Base-by-base conservation (phyloP, 306 rosid species). In the Phaseolus lunatus region DNA sequence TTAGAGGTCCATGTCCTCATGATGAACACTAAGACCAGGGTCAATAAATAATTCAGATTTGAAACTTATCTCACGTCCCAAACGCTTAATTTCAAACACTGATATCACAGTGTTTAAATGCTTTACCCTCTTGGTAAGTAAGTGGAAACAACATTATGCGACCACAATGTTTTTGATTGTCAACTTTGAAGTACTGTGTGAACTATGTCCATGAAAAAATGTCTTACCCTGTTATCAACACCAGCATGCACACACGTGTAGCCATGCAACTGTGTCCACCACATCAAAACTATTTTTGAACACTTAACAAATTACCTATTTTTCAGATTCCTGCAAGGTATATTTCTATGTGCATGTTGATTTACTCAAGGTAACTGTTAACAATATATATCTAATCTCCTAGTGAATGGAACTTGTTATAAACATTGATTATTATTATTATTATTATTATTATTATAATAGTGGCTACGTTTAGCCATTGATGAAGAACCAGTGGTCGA, bases 371-470 rank as follows among this genome's bases (percentile, higher is more conserved):
- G 72, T 29, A 29, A 20, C 64, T 20, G 45, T 41, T 13, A 27
- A 54, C 49, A 78, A 27, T 27, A 50, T 33, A 62, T 29, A 13
- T 71, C 67, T 79, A 76, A 41, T 67, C 68, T 67, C 54, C 54
- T 76, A 53, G 29, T 67, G 64, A 50, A 52, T 18, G 78, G 64
- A 33, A 45, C 45, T n/a, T 76, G 48, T 81, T 49, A 59, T 49
- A 72, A 71, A 74, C 67, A 31, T 63, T 74, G 84, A 81, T 86
- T 75, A 37, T 76, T 47, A 35, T 76, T 47, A 80, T 66, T 27
- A 81, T 86, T 74, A 35, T 76, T 47, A 35, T 70, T 47, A 80
- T 70, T 33, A 33, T 33, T 6, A 7, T 67, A 53, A 54, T 59
- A 76, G 77, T 59, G 76, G 53, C 41, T 39, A 64, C 57, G 74